Conservation (phyloP, 805 yeast species). For the Metschnikowia reukaufii region DNA sequence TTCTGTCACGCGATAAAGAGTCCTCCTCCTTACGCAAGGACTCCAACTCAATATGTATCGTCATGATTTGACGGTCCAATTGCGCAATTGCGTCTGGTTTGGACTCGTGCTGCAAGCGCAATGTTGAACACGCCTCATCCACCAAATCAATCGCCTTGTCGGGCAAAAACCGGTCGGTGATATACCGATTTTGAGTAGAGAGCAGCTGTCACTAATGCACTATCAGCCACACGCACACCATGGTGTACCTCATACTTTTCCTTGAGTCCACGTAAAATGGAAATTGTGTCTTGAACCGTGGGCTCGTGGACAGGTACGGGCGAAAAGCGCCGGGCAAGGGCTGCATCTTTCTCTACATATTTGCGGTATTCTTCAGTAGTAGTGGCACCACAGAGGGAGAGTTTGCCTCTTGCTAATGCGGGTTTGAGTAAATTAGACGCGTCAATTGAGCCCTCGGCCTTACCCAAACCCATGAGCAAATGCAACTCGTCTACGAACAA, state of each 20-base stretch:
- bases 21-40: conserved; percentile 92
- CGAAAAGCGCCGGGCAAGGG: conserved; percentile 90
- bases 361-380: conserved; percentile 90
- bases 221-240: conserved; percentile 91
- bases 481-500: conserved; percentile 91
- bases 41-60: conserved; percentile 92
- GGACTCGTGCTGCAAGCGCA: conserved; percentile 92
- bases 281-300: conserved; percentile 83
- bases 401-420: conserved; percentile 85
- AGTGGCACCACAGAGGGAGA: conserved; percentile 96
- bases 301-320: conserved; percentile 88
- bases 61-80: conserved; percentile 85
- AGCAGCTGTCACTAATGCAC: conserved; percentile 93
- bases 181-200: conserved; percentile 84
- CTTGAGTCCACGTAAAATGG: conserved; percentile 88
- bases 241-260: conserved; percentile 96
- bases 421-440: conserved; percentile 94
- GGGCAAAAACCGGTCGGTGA: conserved; percentile 87
- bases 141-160: conserved; percentile 96
- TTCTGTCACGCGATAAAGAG: conserved; percentile 74
- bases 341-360: conserved; percentile 95
- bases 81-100: conserved; percentile 93
- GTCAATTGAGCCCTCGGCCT: conserved; percentile 92
- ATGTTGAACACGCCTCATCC: conserved; percentile 96
- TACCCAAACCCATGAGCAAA: conserved; percentile 84